Conservation (phyloP, 352 stramenopile species). For the Phytophthora sojae region DNA sequence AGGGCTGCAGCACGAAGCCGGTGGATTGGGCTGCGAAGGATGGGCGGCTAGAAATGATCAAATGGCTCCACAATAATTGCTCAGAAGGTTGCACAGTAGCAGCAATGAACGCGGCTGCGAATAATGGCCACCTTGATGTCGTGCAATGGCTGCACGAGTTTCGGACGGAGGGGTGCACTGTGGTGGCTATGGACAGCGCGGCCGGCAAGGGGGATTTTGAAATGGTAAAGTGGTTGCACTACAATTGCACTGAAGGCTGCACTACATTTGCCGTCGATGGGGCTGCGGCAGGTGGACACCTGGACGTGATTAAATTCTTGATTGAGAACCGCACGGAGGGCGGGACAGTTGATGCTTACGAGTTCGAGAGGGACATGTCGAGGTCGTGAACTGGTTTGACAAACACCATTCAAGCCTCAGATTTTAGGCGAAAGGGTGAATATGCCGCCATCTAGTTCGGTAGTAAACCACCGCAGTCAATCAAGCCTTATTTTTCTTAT, state of each 20-base stretch:
- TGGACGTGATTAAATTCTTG: conserved; percentile 4
- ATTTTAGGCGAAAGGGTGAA: too few species aligned
- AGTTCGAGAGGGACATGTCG: background rate
- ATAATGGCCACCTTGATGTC: background rate
- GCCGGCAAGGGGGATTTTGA: too few species aligned
- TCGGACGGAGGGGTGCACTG: too few species aligned
- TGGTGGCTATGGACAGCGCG: too few species aligned
- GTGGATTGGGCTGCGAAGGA: conserved; percentile 28
- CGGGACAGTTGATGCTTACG: background rate
- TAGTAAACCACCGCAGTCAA: too few species aligned
- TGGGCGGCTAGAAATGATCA: conserved; percentile 11
- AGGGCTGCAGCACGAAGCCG: conserved; percentile 8
- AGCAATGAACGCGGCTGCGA: background rate
- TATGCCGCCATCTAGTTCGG: too few species aligned
- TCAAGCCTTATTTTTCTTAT: too few species aligned
- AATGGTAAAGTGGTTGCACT: too few species aligned
- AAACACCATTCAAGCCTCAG: too few species aligned
- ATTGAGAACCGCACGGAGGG: background rate
- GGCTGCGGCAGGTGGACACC: background rate
- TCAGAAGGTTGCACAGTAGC: conserved; percentile 2
- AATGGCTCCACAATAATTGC: conserved; percentile 14
- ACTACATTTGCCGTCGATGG: background rate
- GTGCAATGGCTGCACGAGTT: conserved; percentile 1
- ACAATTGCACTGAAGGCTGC: conserved; percentile 4
- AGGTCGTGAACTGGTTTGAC: background rate